A percentile compares a stretch with the other conserved stretches of the same genome.
Conservation (phyloP, 2,329 filamentous ascomycete genomes). For the Verruconis gallopava region DNA sequence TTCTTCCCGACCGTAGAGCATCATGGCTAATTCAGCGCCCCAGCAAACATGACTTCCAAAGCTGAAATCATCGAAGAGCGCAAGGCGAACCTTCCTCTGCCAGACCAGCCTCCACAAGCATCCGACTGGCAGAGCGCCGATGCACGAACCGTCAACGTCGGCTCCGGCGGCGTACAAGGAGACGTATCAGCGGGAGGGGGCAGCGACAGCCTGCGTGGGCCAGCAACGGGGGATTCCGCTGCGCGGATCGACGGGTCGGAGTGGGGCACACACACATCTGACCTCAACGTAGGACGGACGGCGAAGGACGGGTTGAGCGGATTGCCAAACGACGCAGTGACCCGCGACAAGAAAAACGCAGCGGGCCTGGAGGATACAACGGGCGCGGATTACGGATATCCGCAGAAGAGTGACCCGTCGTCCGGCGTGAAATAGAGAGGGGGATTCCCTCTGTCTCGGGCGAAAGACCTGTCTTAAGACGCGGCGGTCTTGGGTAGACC, state of each 20-base stretch:
- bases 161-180: conserved; percentile 40
- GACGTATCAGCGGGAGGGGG: conserved; percentile 35
- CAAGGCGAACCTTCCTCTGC: conserved; percentile 63
- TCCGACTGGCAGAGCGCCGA: conserved; percentile 70
- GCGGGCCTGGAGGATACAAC: conserved; percentile 28
- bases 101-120: conserved; percentile 61
- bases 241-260: conserved; percentile 35
- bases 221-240: conserved; percentile 41
- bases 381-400: conserved; percentile 29
- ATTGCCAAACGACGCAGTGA: conserved; percentile 47
- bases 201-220: conserved; percentile 30
- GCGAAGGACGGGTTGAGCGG: conserved; percentile 43
- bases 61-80: conserved; percentile 49
- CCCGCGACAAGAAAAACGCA: conserved; percentile 32
- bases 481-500: too few species aligned
- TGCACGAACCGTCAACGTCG: conserved; percentile 54
- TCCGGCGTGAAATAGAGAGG: conserved; percentile 14
- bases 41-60: conserved; percentile 1
- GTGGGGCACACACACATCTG: conserved; percentile 41
- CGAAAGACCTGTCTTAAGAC: too few species aligned
- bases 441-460: too few species aligned
- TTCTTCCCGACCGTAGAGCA: too few species aligned
- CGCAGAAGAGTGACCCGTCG: conserved; percentile 27
- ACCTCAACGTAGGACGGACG: conserved; percentile 45
- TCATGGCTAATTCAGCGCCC: too few species aligned